phyloP scores from a whole-genome alignment of 192 early-diverging fungal species.

The Phlyctochytrium arcticum region DNA sequence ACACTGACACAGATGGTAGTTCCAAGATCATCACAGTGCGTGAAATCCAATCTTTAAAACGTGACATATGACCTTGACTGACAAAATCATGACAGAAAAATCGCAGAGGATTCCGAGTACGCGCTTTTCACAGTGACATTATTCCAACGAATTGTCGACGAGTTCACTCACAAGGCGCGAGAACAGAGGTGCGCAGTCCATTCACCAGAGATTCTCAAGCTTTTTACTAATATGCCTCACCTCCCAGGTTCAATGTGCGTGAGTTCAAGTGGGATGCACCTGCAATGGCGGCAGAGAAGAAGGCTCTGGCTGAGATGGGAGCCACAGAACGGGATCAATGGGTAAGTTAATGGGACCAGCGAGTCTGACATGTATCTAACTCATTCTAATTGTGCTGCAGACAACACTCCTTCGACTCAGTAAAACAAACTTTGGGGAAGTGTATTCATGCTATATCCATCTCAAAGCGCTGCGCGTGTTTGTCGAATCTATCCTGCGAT shows the following conservation, averaged over 20 bases:
- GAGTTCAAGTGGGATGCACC: slow-evolving; percentile 93
- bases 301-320: slow-evolving; percentile 57
- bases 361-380: neutral
- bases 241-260: slow-evolving; percentile 77
- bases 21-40: slow-evolving; percentile 85
- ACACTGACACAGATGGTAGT: slow-evolving; percentile 91
- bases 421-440: slow-evolving; percentile 93
- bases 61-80: too few relatives aligned
- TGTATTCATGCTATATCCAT: slow-evolving; percentile 89
- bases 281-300: slow-evolving; percentile 57
- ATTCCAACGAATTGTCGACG: slow-evolving; percentile 83
- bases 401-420: slow-evolving; percentile 75
- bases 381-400: slow-evolving; percentile 28
- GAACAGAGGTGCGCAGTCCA: slow-evolving; percentile 65
- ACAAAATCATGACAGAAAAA: too few relatives aligned
- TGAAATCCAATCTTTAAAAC: too few relatives aligned
- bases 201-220: neutral
- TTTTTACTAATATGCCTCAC: slow-evolving; percentile 3
- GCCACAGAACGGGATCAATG: slow-evolving; percentile 80
- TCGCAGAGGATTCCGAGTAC: slow-evolving; percentile 96
- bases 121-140: slow-evolving; percentile 85
- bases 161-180: slow-evolving; percentile 85
- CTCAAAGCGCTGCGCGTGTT: slow-evolving; percentile 91
- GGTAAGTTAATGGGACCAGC: slow-evolving; percentile 25
- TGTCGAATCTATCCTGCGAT: slow-evolving; percentile 95